Evolutionary conservation across 305 asterid genomes (phyloP).

Genomic region (Fraxinus dipetala): DNA sequence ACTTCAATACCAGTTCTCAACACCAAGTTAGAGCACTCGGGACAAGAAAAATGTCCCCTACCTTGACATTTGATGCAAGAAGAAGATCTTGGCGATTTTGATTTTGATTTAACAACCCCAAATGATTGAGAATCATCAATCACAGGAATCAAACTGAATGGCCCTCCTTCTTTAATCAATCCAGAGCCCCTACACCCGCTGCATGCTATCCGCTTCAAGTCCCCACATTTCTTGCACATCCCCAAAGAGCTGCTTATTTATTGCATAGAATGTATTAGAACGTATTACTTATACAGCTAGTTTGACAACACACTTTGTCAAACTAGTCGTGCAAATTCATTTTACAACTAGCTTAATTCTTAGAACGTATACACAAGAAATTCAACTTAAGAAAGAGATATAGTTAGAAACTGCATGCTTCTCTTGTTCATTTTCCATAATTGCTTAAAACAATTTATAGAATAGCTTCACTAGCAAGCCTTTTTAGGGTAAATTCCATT

Average conservation of each 20-base stretch:
- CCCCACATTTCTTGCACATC: constrained; percentile 92
- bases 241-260: constrained; percentile 62
- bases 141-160: constrained; percentile 43
- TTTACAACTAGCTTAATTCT: too few relatives aligned
- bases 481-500: too few relatives aligned
- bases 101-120: constrained; percentile 29
- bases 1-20: neutral
- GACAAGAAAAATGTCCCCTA: constrained; percentile 70
- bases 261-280: neutral
- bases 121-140: constrained; percentile 29
- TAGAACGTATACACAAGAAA: neutral
- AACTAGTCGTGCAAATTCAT: too few relatives aligned
- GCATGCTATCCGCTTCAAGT: constrained; percentile 69
- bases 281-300: too few relatives aligned
- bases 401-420: too few relatives aligned
- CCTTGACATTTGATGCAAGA: constrained; percentile 60
- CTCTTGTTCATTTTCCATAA: too few relatives aligned
- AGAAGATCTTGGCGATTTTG: constrained; percentile 26
- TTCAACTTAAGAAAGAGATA: neutral
- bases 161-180: constrained; percentile 42
- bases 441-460: too few relatives aligned
- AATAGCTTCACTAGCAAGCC: too few relatives aligned
- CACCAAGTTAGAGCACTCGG: constrained; percentile 48
- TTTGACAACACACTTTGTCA: too few relatives aligned
- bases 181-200: constrained; percentile 73